Base-by-base conservation (phyloP, 2,329 filamentous ascomycete genomes). In the Thelonectria rubi region DNA sequence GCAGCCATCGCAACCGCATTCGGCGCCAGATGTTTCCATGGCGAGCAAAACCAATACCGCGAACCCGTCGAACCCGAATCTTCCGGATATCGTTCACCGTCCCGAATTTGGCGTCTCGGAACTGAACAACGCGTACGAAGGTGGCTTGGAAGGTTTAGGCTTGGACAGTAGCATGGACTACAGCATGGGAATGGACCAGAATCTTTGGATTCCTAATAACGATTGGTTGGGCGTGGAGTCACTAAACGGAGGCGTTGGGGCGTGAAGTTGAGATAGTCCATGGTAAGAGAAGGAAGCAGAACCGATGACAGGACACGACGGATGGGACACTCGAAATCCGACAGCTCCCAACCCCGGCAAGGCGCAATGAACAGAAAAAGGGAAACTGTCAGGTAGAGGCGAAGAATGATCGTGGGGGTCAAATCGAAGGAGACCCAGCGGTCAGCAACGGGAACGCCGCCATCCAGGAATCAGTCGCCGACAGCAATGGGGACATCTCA, bases 81-180 rank as follows among this genome's bases (percentile, higher is more conserved):
- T 70, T 5, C 57, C 64, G 5, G 66, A 70, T n/a, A 62, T 72
- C 20, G 60, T 69, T 9, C 37, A 64, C 8, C 62, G 64, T 15
- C 60, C 66, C 34, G 58, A 78, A 9, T 74, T 76, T 26, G 74
- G 76, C 18, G 74, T 76, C 1, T 70, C 80, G 3, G 80, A 82
- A 60, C 76, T 82, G n/a, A 83, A 82, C 50, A 83, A 82, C 40
- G 81, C 81, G 0, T 83, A 83, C 48, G 81, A 83, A 55, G 81
- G 81, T 2, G 80, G 81, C 0, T 75, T 82, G 55, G 81, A 82
- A 48, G 79, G 79, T 0, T 73, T 83, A 1, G 81, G 81, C 24
- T 74, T 82, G 20, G 81, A 81, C 18, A 76, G 79, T 26, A 80
- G 80, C 17, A 75, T 78, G 3, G 76, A 78, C 30, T 74, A 76